Evolutionary conservation across 257 asterid species (phyloP), one percentile per base, ranked within the genome.

Genomic region (Nicotiana sylvestris): DNA sequence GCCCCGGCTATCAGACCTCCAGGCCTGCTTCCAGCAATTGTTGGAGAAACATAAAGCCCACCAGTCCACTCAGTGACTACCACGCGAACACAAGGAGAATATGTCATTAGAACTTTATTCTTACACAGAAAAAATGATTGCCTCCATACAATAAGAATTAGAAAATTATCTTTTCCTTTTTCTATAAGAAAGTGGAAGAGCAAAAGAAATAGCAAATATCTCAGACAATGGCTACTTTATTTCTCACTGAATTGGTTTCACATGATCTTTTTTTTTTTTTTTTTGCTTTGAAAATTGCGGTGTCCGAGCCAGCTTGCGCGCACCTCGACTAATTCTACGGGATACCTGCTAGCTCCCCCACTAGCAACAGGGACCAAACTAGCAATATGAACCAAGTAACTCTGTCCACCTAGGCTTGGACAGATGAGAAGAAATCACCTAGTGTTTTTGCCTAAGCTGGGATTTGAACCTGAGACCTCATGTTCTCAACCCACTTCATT

Each of bases 1-100:
- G 98, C 99, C 53, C 99, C 99, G 25, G 98, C 98, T 85, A 96
- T 88, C 79, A 96, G 89, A 86, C 96, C 91, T 57, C 99, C 99
- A 78, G 99, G 95, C 87, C 98, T 90, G 92, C 99, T 96, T 83
- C 99, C 99, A 85, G 99, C 99, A 86, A 92, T 89, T 53, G 98
- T 90, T 35, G 98, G 99, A 43, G 99, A 96, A 39, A 96, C 88
- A 53, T 96, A 96, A 53, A 96, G 98, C 85, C 98, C 99, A 78
- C 99, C 99, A 88, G 92, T 92, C 99, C 99, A 96, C 82, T 96
- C 99, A 81, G 99, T 94, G 60, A 96, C 99, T 94, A 88, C 32
- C 82, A 58, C 62, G 81, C 82, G 29, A 82, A 83, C 5, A 15
- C 6, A 81, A 83, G 27, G 35, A 18, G 18, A 33, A 46, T 62